phyloP scores from a whole-genome alignment of 1,284 basidiomycete genomes.

The Uromyces viciae-fabae region DNA sequence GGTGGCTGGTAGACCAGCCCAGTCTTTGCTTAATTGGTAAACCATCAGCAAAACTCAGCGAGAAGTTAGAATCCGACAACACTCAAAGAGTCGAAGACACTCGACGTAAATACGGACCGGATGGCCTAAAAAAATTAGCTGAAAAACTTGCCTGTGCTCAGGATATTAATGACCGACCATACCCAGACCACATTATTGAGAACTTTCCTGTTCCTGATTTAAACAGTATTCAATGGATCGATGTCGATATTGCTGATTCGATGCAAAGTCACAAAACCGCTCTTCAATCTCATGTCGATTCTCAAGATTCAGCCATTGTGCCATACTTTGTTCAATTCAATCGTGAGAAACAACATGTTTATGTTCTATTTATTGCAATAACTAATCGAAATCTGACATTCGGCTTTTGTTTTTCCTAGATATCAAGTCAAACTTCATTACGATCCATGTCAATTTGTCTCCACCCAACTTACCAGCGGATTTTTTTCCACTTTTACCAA shows the following conservation, averaged over 20 bases:
- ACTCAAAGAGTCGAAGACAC: conserved; percentile 72
- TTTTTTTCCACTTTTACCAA: conserved; percentile 62
- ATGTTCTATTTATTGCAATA: conserved; percentile 68
- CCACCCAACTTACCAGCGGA: conserved; percentile 51
- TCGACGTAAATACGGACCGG: conserved; percentile 68
- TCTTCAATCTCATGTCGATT: conserved; percentile 67
- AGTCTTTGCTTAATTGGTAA: conserved; percentile 75
- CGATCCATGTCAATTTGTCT: conserved; percentile 69
- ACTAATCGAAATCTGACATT: conserved; percentile 27
- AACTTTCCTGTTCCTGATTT: conserved; percentile 83
- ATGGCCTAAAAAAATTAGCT: conserved; percentile 71
- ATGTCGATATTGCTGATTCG: conserved; percentile 67
- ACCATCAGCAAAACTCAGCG: conserved; percentile 79
- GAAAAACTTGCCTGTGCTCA: conserved; percentile 75
- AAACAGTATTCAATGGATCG: conserved; percentile 88
- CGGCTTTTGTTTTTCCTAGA: conserved; percentile 43
- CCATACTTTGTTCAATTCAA: conserved; percentile 89
- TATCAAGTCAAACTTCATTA: conserved; percentile 75
- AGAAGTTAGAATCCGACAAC: conserved; percentile 75
- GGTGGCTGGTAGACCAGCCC: conserved; percentile 71
- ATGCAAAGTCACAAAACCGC: conserved; percentile 46
- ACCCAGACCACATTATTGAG: conserved; percentile 73
- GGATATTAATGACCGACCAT: conserved; percentile 75
- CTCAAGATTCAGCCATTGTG: conserved; percentile 64
- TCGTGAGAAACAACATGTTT: conserved; percentile 48